A percentile compares a stretch with the other conserved stretches of the same genome.
Evolutionary conservation across 2,329 filamentous ascomycete species (phyloP).

Genomic region (Ploettnerulaceae sp.): DNA sequence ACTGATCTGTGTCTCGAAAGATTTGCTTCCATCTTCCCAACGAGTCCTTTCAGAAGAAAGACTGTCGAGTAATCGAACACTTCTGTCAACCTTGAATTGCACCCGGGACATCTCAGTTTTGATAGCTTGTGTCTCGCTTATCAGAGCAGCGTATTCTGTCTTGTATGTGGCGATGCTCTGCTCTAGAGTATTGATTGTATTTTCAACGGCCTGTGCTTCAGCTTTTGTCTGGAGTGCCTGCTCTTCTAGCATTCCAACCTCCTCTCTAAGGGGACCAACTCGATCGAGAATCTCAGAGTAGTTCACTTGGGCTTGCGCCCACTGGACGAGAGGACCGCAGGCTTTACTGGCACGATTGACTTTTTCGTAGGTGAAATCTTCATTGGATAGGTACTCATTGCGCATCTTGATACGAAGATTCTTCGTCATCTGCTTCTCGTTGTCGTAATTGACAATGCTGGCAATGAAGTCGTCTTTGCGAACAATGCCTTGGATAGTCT

Average conservation of each 20-base stretch:
- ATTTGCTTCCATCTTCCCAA: conserved; percentile 97
- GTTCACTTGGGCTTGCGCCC: conserved; percentile 93
- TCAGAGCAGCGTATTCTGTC: conserved; percentile 88
- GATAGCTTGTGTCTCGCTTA: conserved; percentile 96
- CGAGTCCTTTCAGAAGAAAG: conserved; percentile 86
- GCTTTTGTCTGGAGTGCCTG: conserved; percentile 89
- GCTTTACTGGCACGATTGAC: conserved; percentile 96
- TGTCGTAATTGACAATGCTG: conserved; percentile 96
- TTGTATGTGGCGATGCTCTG: conserved; percentile 93
- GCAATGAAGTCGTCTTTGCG: conserved; percentile 95
- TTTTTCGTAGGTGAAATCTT: conserved; percentile 93
- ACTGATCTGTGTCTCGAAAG: conserved; percentile 95
- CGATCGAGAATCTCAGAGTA: conserved; percentile 97
- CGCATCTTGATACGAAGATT: conserved; percentile 80
- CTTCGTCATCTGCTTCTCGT: conserved; percentile 90
- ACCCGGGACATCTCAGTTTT: conserved; percentile 95
- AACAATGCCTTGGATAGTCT: conserved; percentile 80
- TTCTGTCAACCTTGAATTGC: conserved; percentile 96
- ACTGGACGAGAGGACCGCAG: conserved; percentile 93
- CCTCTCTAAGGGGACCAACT: conserved; percentile 85
- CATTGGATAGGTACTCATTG: conserved; percentile 83
- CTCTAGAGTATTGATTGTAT: conserved; percentile 79
- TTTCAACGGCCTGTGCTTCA: conserved; percentile 84
- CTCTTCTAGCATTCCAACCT: conserved; percentile 82
- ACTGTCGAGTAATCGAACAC: conserved; percentile 88